These are phyloP conservation scores for Amanita subjunquillea DNA, from an alignment of 768 basidiomycete species.

Conservation along the genomic window DNA sequence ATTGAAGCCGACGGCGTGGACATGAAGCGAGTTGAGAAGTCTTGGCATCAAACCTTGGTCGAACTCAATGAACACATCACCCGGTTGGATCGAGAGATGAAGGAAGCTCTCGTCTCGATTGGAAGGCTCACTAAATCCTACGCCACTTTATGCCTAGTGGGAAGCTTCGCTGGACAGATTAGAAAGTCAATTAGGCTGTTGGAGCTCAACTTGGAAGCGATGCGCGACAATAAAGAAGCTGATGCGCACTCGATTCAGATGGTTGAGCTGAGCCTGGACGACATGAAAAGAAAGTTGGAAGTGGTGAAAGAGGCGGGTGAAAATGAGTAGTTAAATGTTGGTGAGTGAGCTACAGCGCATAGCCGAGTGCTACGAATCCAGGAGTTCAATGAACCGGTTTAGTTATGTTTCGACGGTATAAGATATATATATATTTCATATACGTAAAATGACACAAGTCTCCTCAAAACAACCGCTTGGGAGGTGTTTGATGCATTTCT, in stretches of 20 bases:
- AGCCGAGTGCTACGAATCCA: background rate
- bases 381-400: background rate
- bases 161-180: background rate
- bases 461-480: no score
- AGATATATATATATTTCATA: no score
- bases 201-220: background rate
- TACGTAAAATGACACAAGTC: no score
- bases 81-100: background rate
- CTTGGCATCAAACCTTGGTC: no score
- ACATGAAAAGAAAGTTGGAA: background rate
- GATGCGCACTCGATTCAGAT: background rate
- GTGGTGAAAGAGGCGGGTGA: background rate
- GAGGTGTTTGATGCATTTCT: no score
- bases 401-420: no score
- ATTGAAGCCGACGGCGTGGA: slow-evolving; percentile 1
- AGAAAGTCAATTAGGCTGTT: background rate
- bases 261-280: background rate
- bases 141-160: background rate
- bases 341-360: background rate
- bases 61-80: no score
- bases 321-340: background rate
- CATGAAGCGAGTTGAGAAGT: no score
- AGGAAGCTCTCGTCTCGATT: background rate
- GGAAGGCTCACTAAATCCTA: background rate
- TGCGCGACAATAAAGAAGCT: background rate